Conservation (phyloP, 23 red algal species). For the Agarophyton chilense region DNA sequence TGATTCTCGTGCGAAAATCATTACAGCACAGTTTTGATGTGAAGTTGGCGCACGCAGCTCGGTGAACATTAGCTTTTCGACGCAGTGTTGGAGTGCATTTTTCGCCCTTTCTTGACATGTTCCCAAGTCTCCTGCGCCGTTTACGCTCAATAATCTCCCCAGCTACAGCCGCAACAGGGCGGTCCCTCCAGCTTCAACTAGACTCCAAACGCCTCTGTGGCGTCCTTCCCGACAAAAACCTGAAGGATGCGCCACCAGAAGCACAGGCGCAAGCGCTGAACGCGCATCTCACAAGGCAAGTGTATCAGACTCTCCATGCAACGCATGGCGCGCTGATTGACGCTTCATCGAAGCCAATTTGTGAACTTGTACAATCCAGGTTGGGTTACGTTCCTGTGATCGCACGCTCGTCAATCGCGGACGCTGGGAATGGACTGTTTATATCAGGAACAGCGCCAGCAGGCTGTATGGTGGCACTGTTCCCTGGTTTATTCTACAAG, state of each 20-base stretch:
- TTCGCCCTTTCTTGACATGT: background rate
- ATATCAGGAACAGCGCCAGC: background rate
- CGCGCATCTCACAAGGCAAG: background rate
- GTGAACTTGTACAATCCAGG: background rate
- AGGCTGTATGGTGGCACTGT: background rate
- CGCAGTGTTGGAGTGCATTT: background rate
- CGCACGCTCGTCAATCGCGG: background rate
- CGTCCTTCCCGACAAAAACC: background rate
- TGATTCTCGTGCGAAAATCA: too few relatives aligned
- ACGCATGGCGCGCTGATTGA: background rate
- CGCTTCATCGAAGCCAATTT: background rate
- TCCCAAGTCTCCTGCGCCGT: background rate
- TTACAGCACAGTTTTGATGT: too few relatives aligned
- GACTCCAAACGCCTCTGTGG: background rate
- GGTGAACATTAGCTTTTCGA: too few relatives aligned
- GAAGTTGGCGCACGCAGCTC: too few relatives aligned
- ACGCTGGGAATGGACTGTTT: conserved; percentile 23
- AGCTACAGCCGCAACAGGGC: background rate
- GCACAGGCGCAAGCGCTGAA: background rate
- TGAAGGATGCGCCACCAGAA: background rate
- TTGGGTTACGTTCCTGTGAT: conserved; percentile 13
- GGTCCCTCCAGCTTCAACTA: conserved; percentile 3
- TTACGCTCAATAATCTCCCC: background rate
- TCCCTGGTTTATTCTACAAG: conserved; percentile 13
- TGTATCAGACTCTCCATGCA: background rate